These are phyloP conservation scores for Podospora pseudocomata DNA, from an alignment of 495 filamentous ascomycete species.

Conservation along the genomic window DNA sequence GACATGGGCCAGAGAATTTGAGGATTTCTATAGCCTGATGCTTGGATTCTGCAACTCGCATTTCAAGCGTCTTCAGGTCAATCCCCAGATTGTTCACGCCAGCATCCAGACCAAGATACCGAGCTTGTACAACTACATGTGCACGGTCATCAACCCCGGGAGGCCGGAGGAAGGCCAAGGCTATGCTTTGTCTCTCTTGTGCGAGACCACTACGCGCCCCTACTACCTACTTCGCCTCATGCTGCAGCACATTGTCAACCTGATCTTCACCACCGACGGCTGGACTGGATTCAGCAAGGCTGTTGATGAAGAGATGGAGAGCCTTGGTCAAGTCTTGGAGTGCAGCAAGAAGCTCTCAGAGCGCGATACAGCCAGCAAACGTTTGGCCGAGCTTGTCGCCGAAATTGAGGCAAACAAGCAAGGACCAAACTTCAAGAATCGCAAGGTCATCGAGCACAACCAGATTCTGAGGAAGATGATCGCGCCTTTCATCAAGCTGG, in stretches of 20 bases:
- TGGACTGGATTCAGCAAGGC: constrained; percentile 25
- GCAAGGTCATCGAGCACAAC: constrained; percentile 23
- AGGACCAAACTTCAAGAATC: constrained; percentile 20
- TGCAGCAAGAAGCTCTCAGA: constrained; percentile 17
- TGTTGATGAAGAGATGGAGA: constrained; percentile 21
- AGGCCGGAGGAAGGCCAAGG: constrained; percentile 17
- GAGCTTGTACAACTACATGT: constrained; percentile 30
- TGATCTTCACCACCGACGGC: constrained; percentile 25
- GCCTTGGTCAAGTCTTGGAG: constrained; percentile 20
- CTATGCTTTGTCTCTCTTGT: constrained; percentile 26
- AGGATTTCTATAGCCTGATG: constrained; percentile 22
- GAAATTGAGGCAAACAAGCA: constrained; percentile 12
- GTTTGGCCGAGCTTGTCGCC: constrained; percentile 19
- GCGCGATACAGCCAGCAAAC: constrained; percentile 30
- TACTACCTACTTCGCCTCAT: constrained; percentile 34
- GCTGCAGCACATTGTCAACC: constrained; percentile 28
- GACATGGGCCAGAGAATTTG: constrained; percentile 17
- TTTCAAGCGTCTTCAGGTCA: neutral
- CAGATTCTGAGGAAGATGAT: constrained; percentile 27
- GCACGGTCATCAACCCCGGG: constrained; percentile 17
- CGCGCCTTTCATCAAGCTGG: constrained; percentile 12
- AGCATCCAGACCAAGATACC: neutral
- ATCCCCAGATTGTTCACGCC: neutral
- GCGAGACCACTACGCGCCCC: constrained; percentile 22
- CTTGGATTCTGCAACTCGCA: neutral